Evolutionary conservation across 2,329 filamentous ascomycete species (phyloP), one percentile per base, ranked within the genome.

Genomic region (Pseudogymnoascus sp.): DNA sequence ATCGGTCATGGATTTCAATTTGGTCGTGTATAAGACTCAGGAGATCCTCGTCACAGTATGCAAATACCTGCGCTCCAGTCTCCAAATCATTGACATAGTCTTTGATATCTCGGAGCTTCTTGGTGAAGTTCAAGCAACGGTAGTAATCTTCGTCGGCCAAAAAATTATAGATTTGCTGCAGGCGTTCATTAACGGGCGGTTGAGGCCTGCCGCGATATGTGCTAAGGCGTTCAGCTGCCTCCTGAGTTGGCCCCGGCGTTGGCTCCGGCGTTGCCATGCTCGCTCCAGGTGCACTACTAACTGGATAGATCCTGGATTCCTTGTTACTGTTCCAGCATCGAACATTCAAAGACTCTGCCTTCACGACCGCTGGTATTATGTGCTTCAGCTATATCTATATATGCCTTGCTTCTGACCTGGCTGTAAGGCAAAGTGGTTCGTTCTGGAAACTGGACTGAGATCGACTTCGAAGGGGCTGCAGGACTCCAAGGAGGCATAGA

Each of bases 121-220:
- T 57, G 1, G 73, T 66, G 73, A 79, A 82, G 43, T 71, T 64
- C 1, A 71, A 47, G 61, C 74, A 75, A 14, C 76, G 74, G 61
- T 77, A 74, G 5, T 70, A 66, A 64, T 83, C 78, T 63, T 79
- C 75, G 30, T 81, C 78, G 3, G 74, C 67, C 20, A 84, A 75
- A 63, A 80, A 84, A 64, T 76, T 77, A 58, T 68, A 64, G n/a
- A 70, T 62, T 37, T 72, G 68, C 38, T 67, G 32, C 30, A 77
- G 68, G 2, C 72, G 71, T 28, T 66, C 61, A 32, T 68, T 69
- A 6, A 74, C 60, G 1, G 71, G 69, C 22, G 73, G 74, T 60
- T 75, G 73, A 1, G 62, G 64, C 59, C 70, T 65, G 22, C 65
- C 67, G 59, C 64, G 64, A 41, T 54, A 25, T n/a, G 47, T 54